phyloP scores from a whole-genome alignment of 305 asterid species.

The Fraxinus greggii region DNA sequence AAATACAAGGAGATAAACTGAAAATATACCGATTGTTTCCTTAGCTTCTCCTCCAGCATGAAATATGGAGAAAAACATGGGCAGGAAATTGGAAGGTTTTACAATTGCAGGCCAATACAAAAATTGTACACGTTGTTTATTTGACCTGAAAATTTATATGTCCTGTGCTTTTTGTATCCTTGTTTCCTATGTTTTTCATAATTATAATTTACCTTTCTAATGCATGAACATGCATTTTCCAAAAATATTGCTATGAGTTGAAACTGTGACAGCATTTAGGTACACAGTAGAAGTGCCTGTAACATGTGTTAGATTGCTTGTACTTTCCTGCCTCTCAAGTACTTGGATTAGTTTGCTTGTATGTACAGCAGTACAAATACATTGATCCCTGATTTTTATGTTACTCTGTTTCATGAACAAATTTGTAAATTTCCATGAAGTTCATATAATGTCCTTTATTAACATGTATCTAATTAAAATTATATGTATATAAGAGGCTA shows the following conservation, averaged over 20 bases:
- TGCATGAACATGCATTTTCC: background rate
- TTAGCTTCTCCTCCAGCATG: slow-evolving; percentile 2
- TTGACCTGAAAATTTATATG: background rate
- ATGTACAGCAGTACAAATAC: background rate
- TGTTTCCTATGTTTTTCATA: background rate
- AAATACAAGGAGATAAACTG: background rate
- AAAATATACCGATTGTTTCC: background rate
- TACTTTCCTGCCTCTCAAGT: background rate
- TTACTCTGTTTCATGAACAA: background rate
- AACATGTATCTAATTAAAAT: background rate
- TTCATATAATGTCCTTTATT: background rate
- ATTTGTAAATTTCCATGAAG: background rate
- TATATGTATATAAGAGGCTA: background rate
- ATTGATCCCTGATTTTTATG: background rate
- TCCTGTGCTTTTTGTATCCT: background rate
- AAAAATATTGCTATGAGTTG: background rate
- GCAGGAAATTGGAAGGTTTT: background rate
- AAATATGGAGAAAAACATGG: background rate
- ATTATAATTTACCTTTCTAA: background rate
- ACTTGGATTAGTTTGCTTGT: background rate
- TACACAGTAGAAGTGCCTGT: background rate
- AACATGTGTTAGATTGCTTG: background rate
- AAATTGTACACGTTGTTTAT: background rate
- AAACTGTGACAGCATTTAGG: background rate
- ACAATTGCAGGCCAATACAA: background rate